Conservation (phyloP, 2,329 filamentous ascomycete species). For the Fusarium pseudograminearum region DNA sequence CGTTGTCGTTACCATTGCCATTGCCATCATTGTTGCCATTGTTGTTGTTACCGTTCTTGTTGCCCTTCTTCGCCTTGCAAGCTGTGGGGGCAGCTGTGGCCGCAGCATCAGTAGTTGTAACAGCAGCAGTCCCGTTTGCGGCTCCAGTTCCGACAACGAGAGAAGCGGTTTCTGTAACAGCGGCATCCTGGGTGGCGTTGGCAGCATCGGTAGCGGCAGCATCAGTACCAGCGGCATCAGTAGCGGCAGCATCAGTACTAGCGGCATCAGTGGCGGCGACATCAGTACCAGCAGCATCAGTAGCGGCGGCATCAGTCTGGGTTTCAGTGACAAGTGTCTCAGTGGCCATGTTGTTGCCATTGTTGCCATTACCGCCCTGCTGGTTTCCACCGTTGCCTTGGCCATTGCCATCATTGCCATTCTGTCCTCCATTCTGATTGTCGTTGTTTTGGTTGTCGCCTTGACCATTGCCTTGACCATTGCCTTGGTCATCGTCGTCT, state of each 20-base stretch:
- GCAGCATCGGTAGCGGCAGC: not conserved
- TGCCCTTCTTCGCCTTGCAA: not conserved
- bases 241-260: too few species aligned
- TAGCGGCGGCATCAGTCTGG: not conserved
- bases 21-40: not conserved
- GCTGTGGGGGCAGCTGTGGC: not conserved
- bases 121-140: not conserved
- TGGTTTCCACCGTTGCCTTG: not conserved
- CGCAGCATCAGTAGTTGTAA: not conserved
- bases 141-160: not conserved
- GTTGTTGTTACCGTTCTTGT: not conserved
- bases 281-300: too few species aligned
- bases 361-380: not conserved
- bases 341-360: not conserved
- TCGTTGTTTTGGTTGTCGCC: not conserved
- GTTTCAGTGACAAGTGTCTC: slow-evolving; percentile 1
- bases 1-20: not conserved
- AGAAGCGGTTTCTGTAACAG: slow-evolving; percentile 3
- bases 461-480: not conserved
- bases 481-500: not conserved
- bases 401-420: not conserved
- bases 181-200: not conserved
- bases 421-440: not conserved
- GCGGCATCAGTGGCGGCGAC: too few species aligned
- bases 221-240: too few species aligned